Conservation (phyloP, 2,329 filamentous ascomycete genomes). For the Apiospora aurea region DNA sequence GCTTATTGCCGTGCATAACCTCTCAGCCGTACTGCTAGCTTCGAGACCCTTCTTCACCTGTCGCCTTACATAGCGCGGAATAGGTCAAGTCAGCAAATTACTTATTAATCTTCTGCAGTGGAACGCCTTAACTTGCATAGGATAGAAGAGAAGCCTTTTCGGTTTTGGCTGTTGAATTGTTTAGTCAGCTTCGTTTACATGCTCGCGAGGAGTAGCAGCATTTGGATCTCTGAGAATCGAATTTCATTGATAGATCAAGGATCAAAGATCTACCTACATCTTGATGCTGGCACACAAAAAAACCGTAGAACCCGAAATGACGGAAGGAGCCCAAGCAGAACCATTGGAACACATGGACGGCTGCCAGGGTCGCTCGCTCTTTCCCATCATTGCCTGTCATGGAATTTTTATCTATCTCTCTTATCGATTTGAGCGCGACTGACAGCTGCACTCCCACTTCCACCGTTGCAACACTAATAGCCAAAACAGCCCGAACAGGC, state of each 20-base stretch:
- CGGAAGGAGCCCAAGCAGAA: background rate
- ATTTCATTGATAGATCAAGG: background rate
- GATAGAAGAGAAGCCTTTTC: background rate
- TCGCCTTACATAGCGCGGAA: background rate
- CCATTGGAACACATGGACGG: background rate
- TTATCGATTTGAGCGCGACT: background rate
- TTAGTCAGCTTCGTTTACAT: background rate
- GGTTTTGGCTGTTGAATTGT: background rate
- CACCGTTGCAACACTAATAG: background rate
- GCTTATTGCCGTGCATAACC: background rate
- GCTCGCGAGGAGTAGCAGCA: background rate
- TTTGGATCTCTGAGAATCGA: background rate
- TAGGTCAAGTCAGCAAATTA: conserved; percentile 1
- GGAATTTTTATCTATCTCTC: background rate
- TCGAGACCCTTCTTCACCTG: background rate
- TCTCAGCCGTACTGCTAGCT: background rate
- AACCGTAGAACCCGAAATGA: background rate
- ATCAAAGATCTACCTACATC: background rate
- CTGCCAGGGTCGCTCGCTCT: too few relatives aligned
- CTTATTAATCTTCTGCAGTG: background rate
- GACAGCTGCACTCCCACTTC: background rate
- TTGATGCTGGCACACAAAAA: background rate
- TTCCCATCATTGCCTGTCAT: background rate
- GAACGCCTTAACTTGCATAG: background rate
- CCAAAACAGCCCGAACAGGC: background rate